Evolutionary conservation across 192 early-diverging fungal genomes (phyloP).

Genomic region (Mortierella antarctica): DNA sequence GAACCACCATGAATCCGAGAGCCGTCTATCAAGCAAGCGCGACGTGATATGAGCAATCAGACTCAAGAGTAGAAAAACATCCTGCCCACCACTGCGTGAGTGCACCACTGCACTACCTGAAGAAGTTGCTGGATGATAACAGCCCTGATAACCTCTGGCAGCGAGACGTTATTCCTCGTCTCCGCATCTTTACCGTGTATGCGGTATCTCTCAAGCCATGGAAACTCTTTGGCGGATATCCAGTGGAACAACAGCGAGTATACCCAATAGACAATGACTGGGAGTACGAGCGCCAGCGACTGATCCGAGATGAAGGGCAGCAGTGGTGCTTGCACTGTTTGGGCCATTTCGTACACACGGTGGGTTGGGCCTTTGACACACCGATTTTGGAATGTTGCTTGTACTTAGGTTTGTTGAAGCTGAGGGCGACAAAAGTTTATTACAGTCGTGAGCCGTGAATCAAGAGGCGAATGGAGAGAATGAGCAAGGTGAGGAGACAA

Average conservation of each 20-base stretch:
- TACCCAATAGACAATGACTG: conserved; percentile 72
- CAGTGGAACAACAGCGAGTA: conserved; percentile 74
- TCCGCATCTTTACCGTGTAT: conserved; percentile 66
- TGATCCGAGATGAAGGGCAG: conserved; percentile 59
- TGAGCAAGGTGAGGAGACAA: too few species aligned
- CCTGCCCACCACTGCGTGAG: background rate
- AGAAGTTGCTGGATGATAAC: conserved; percentile 76
- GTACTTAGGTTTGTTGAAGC: background rate
- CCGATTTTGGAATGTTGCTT: background rate
- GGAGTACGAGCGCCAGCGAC: conserved; percentile 60
- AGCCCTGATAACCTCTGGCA: conserved; percentile 67
- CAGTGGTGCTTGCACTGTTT: conserved; percentile 35
- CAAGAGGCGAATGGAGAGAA: too few species aligned
- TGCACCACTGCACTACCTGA: conserved; percentile 49
- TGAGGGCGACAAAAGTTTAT: too few species aligned
- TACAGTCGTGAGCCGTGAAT: too few species aligned
- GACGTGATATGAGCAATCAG: background rate
- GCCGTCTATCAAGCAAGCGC: conserved; percentile 20
- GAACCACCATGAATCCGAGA: conserved; percentile 27
- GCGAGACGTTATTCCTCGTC: conserved; percentile 69
- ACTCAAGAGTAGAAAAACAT: background rate
- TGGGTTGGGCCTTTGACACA: too few species aligned
- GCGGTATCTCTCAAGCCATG: conserved; percentile 73
- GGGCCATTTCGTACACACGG: conserved; percentile 26
- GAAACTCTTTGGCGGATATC: conserved; percentile 62